A percentile compares a stretch with the other conserved stretches of the same genome.
Conservation (phyloP, 148 eudicot genomes). For the Camellia sinensis region DNA sequence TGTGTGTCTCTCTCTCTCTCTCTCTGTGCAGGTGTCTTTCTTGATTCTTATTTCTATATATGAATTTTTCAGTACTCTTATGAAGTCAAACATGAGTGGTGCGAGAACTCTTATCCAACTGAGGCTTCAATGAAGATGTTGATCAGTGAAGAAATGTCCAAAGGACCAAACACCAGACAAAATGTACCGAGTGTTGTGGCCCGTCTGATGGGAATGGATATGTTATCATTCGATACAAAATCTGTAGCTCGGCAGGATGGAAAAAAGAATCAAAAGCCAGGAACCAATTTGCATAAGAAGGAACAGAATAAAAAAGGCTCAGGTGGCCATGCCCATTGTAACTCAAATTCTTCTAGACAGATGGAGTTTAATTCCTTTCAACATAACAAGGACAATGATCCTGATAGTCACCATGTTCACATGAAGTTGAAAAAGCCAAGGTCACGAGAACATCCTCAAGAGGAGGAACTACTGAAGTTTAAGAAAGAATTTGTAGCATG, state of each 20-base stretch:
- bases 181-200: slow-evolving; percentile 80
- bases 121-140: slow-evolving; percentile 76
- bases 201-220: slow-evolving; percentile 89
- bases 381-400: slow-evolving; percentile 26
- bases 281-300: slow-evolving; percentile 23
- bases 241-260: slow-evolving; percentile 26
- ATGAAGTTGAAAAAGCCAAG: slow-evolving; percentile 39
- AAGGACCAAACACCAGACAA: slow-evolving; percentile 42
- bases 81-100: slow-evolving; percentile 38
- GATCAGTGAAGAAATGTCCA: slow-evolving; percentile 57
- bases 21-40: not conserved
- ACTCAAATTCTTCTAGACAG: slow-evolving; percentile 37
- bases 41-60: not conserved
- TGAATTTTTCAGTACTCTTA: slow-evolving; percentile 30
- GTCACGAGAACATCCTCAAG: slow-evolving; percentile 92
- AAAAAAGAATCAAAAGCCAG: slow-evolving; percentile 25
- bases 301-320: slow-evolving; percentile 40
- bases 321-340: slow-evolving; percentile 25
- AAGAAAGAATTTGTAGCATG: slow-evolving; percentile 94
- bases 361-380: slow-evolving; percentile 31
- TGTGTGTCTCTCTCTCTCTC: not conserved
- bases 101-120: slow-evolving; percentile 33
- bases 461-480: slow-evolving; percentile 88
- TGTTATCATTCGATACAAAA: slow-evolving; percentile 46
- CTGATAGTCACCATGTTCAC: slow-evolving; percentile 35